A percentile compares a stretch with the other conserved stretches of the same genome.
Conservation (phyloP, 2,329 filamentous ascomycete species). For the Monosporascus ibericus region DNA sequence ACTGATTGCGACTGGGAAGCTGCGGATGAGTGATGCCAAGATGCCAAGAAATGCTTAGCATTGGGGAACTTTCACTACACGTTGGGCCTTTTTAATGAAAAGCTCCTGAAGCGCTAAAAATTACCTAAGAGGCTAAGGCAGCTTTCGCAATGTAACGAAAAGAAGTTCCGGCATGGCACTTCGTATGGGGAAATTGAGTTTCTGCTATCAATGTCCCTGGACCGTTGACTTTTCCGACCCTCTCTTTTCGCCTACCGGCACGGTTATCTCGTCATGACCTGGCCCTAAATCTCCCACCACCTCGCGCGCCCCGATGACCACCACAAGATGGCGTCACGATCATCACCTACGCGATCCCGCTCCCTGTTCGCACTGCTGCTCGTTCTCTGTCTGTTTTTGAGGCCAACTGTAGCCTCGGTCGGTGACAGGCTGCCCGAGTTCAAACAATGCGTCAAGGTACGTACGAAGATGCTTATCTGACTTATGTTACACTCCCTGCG, state of each 20-base stretch:
- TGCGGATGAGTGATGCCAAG: no score
- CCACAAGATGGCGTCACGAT: constrained; percentile 16
- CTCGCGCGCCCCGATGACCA: constrained; percentile 4
- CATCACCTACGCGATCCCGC: constrained; percentile 7
- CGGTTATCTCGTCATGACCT: neutral
- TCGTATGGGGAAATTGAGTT: neutral
- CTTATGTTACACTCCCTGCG: neutral
- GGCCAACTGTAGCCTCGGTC: constrained; percentile 59
- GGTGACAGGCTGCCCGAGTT: constrained; percentile 89
- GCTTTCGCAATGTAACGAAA: neutral
- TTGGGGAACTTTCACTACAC: neutral
- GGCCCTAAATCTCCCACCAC: neutral
- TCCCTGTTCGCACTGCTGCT: constrained; percentile 21
- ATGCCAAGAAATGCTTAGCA: no score
- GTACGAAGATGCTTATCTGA: constrained; percentile 12
- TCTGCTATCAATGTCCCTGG: neutral
- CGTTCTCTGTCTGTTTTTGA: constrained; percentile 32
- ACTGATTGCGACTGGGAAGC: no score
- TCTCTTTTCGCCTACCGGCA: no score
- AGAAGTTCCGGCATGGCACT: neutral
- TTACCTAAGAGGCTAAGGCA: neutral
- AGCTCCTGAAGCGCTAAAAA: neutral
- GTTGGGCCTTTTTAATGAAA: neutral
- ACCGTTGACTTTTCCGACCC: no score
- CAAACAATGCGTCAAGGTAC: constrained; percentile 75